A percentile compares a stretch with the other conserved stretches of the same genome.
Conservation (phyloP, 129 eudicot genomes). For the Apium graveolens region DNA sequence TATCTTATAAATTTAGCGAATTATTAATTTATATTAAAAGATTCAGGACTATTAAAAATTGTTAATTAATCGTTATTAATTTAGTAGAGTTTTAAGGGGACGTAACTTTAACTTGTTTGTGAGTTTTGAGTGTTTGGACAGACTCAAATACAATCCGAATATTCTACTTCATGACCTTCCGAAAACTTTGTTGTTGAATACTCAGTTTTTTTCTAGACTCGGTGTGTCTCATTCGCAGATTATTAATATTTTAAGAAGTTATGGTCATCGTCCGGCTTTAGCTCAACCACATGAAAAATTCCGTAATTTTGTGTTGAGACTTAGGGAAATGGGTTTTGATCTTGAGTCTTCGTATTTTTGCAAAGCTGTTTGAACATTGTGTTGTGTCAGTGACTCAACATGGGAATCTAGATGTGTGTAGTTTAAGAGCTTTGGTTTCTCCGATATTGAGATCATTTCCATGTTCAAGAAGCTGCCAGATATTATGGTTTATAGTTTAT, state of each 20-base stretch:
- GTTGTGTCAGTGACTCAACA: background rate
- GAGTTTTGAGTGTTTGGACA: too few species aligned
- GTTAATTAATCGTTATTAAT: too few species aligned
- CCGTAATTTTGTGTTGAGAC: background rate
- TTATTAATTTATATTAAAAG: too few species aligned
- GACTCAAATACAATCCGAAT: background rate
- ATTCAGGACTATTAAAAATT: too few species aligned
- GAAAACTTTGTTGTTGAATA: background rate
- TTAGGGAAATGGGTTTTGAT: slow-evolving; percentile 14
- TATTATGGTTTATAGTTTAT: too few species aligned
- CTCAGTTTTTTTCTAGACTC: background rate
- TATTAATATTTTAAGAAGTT: background rate
- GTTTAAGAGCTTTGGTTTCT: slow-evolving; percentile 14
- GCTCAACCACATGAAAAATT: background rate
- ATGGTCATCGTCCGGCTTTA: background rate
- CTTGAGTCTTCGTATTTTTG: background rate
- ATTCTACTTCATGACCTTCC: too few species aligned
- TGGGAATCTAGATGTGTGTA: slow-evolving; percentile 11
- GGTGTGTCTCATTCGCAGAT: background rate
- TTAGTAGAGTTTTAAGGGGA: too few species aligned
- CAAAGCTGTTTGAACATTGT: background rate
- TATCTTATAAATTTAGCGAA: too few species aligned
- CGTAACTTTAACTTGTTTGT: too few species aligned
- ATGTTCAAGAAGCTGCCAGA: background rate
- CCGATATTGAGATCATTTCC: background rate